phyloP scores from a whole-genome alignment of 2,329 filamentous ascomycete genomes.

The Myriosclerotinia curreyana region DNA sequence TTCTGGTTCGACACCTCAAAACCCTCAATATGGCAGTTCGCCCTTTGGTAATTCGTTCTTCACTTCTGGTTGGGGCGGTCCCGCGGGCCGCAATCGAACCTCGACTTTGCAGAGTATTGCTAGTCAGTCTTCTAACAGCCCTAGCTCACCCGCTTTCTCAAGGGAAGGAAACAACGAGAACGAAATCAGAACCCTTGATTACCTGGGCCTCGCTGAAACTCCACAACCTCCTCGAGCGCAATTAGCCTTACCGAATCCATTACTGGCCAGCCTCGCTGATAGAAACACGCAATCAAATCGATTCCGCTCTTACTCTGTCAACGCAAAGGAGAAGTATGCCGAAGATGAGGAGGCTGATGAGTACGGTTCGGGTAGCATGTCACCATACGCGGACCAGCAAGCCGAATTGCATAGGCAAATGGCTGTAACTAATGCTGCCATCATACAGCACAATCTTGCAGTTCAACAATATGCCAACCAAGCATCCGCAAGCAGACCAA shows the following conservation, averaged over 20 bases:
- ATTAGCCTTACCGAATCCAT: slow-evolving; percentile 59
- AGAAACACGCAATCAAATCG: slow-evolving; percentile 68
- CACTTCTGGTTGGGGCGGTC: slow-evolving; percentile 73
- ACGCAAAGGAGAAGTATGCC: slow-evolving; percentile 96
- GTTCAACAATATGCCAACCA: slow-evolving; percentile 90
- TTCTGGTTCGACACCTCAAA: slow-evolving; percentile 91
- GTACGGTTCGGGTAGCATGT: slow-evolving; percentile 46
- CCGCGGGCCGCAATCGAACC: slow-evolving; percentile 70
- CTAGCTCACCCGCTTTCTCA: slow-evolving; percentile 83
- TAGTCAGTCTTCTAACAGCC: slow-evolving; percentile 87
- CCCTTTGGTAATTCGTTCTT: slow-evolving; percentile 91
- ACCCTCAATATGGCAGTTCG: slow-evolving; percentile 63
- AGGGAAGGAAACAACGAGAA: slow-evolving; percentile 80
- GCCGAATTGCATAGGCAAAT: slow-evolving; percentile 61
- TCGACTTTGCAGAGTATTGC: slow-evolving; percentile 79
- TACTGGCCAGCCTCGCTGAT: slow-evolving; percentile 63
- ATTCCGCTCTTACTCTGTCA: slow-evolving; percentile 96
- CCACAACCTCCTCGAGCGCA: slow-evolving; percentile 76
- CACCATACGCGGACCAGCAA: slow-evolving; percentile 57
- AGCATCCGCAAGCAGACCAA: slow-evolving; percentile 75
- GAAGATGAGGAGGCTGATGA: slow-evolving; percentile 82
- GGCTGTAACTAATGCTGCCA: slow-evolving; percentile 63
- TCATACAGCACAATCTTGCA: slow-evolving; percentile 87
- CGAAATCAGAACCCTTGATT: slow-evolving; percentile 91
- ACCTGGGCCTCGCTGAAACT: slow-evolving; percentile 90